phyloP scores from a whole-genome alignment of 257 asterid species.

The Verbena officinalis region DNA sequence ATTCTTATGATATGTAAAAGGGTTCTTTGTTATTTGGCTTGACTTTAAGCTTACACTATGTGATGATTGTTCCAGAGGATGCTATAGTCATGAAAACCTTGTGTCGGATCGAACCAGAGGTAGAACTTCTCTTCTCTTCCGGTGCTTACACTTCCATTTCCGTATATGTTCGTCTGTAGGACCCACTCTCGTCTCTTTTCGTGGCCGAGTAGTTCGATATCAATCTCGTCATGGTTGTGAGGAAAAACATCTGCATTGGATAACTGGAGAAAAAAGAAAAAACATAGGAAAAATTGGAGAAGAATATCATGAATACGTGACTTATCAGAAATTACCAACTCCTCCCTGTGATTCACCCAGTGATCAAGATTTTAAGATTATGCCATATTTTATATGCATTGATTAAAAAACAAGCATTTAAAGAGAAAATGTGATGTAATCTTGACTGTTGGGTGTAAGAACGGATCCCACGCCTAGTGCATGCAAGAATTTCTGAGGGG shows the following conservation, averaged over 20 bases:
- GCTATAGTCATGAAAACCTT: slow-evolving; percentile 64
- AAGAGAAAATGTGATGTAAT: too few species aligned
- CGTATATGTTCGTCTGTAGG: slow-evolving; percentile 77
- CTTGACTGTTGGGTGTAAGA: too few species aligned
- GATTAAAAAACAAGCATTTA: too few species aligned
- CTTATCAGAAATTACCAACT: too few species aligned
- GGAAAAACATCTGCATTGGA: slow-evolving; percentile 70
- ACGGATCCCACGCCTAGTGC: too few species aligned
- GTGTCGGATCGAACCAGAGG: slow-evolving; percentile 92
- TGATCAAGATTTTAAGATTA: too few species aligned
- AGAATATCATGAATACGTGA: neutral
- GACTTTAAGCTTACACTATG: slow-evolving; percentile 51
- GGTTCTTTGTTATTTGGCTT: neutral
- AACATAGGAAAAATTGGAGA: too few species aligned
- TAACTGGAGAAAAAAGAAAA: slow-evolving; percentile 33
- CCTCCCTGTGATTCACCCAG: too few species aligned
- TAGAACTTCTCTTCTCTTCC: slow-evolving; percentile 87
- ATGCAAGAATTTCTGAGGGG: too few species aligned
- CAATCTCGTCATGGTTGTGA: slow-evolving; percentile 82
- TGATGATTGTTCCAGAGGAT: slow-evolving; percentile 89
- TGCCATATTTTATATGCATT: too few species aligned
- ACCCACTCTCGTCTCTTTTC: slow-evolving; percentile 82
- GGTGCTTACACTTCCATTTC: slow-evolving; percentile 80
- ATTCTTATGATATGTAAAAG: neutral
- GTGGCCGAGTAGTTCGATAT: slow-evolving; percentile 80